phyloP scores from a whole-genome alignment of 441 rosid species.

The Mallotus repandus region DNA sequence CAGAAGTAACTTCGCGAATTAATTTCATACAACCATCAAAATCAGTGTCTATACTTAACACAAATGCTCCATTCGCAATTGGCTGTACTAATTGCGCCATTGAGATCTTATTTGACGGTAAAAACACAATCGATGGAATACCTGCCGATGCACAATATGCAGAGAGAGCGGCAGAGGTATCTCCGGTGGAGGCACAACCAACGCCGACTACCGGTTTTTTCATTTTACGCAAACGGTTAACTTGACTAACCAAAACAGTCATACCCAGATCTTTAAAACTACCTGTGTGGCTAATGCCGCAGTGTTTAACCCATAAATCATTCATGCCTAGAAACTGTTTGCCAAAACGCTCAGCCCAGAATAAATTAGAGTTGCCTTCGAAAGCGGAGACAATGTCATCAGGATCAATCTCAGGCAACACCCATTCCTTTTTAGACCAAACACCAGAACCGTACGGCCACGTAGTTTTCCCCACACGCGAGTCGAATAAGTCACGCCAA shows the following conservation, averaged over 20 bases:
- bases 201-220: conserved; percentile 52
- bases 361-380: conserved; percentile 62
- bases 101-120: conserved; percentile 54
- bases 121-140: conserved; percentile 56
- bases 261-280: conserved; percentile 66
- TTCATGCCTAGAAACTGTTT: conserved; percentile 45
- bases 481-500: conserved; percentile 56
- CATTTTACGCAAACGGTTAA: conserved; percentile 45
- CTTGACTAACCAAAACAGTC: conserved; percentile 62
- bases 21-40: conserved; percentile 67
- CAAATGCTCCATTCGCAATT: conserved; percentile 62
- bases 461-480: conserved; percentile 55
- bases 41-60: conserved; percentile 59
- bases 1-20: conserved; percentile 58
- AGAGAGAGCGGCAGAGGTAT: conserved; percentile 55
- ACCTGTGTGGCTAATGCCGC: conserved; percentile 62
- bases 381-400: conserved; percentile 59
- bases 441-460: conserved; percentile 74
- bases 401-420: conserved; percentile 48
- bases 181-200: conserved; percentile 65
- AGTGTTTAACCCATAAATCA: conserved; percentile 67
- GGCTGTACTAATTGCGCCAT: conserved; percentile 67
- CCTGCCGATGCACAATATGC: conserved; percentile 63
- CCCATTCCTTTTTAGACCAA: conserved; percentile 75
- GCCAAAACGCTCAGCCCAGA: conserved; percentile 63